Evolutionary conservation across 768 basidiomycete genomes (phyloP).

Genomic region (Tulasnella sp.): DNA sequence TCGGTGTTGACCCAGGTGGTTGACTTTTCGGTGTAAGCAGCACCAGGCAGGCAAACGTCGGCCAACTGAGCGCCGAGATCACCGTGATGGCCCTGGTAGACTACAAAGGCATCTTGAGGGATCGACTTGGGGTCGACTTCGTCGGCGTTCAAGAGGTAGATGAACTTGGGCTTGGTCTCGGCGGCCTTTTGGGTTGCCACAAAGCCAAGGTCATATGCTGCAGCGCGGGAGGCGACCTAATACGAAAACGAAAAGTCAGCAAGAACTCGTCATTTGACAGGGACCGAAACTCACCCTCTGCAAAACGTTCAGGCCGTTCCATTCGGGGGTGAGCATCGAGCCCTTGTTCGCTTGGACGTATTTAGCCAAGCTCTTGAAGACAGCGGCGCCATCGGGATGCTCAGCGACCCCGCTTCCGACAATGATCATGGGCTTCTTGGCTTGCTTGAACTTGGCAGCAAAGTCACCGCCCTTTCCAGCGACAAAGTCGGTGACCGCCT

Average conservation of each 20-base stretch:
- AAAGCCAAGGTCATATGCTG: constrained; percentile 92
- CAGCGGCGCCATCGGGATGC: constrained; percentile 69
- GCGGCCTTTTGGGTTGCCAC: constrained; percentile 73
- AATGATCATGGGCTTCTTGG: constrained; percentile 86
- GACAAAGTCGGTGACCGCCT: constrained; percentile 65
- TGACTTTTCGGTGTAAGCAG: constrained; percentile 88
- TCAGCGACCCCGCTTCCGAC: constrained; percentile 81
- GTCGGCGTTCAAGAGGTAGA: constrained; percentile 95
- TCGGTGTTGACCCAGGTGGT: constrained; percentile 97
- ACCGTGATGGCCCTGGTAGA: constrained; percentile 98
- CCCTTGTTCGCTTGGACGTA: constrained; percentile 70
- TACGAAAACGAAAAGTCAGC: not conserved
- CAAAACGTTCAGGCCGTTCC: constrained; percentile 90
- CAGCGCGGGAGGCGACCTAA: constrained; percentile 82
- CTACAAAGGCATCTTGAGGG: constrained; percentile 86
- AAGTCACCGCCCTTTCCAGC: constrained; percentile 58
- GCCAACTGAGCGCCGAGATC: constrained; percentile 93
- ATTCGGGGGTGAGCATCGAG: constrained; percentile 71
- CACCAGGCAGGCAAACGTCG: constrained; percentile 88
- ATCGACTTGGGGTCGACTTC: constrained; percentile 82
- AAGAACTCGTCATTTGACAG: not conserved
- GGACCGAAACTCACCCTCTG: constrained; percentile 56
- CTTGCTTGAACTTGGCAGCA: constrained; percentile 73
- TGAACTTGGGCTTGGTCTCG: constrained; percentile 73
- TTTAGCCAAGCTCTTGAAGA: constrained; percentile 64